Evolutionary conservation across 2,329 filamentous ascomycete genomes (phyloP).

Genomic region (Hymenoscyphus repandus): DNA sequence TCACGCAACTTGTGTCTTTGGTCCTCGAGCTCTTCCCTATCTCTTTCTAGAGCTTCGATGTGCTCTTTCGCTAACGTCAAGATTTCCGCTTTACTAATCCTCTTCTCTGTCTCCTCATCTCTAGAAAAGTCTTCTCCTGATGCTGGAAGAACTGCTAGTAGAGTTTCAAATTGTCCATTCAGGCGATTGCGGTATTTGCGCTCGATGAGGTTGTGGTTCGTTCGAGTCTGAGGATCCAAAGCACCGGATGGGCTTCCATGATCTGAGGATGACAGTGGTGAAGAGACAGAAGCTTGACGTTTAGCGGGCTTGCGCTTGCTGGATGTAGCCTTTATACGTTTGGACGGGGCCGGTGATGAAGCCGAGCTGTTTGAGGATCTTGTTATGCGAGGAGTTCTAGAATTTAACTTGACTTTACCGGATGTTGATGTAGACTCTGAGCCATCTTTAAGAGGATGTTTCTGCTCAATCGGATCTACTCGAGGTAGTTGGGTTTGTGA

Average conservation of each 20-base stretch:
- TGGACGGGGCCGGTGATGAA: not conserved
- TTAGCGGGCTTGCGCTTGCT: not conserved
- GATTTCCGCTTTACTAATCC: conserved; percentile 17
- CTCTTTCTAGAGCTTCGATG: conserved; percentile 10
- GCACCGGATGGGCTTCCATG: not conserved
- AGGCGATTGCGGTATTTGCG: conserved; percentile 15
- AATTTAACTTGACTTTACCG: not conserved
- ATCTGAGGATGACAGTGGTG: not conserved
- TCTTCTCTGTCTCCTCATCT: conserved; percentile 5
- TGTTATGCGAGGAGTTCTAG: not conserved
- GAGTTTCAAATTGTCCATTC: conserved; percentile 15
- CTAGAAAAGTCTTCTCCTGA: not conserved
- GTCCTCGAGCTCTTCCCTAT: conserved; percentile 12
- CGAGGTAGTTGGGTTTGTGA: no score
- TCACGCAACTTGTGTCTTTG: conserved; percentile 16
- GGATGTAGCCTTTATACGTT: not conserved
- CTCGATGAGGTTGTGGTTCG: conserved; percentile 14
- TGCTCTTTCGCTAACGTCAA: conserved; percentile 13
- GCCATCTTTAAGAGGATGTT: no score
- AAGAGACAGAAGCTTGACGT: not conserved
- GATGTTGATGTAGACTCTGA: not conserved
- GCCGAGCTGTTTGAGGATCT: not conserved
- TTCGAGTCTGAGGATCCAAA: not conserved
- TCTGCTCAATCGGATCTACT: no score
- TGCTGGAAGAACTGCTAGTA: conserved; percentile 11